A percentile compares a stretch with the other conserved stretches of the same genome.
Evolutionary conservation across 345 rosid species (phyloP).

Genomic region (Eutrema heterophyllum): DNA sequence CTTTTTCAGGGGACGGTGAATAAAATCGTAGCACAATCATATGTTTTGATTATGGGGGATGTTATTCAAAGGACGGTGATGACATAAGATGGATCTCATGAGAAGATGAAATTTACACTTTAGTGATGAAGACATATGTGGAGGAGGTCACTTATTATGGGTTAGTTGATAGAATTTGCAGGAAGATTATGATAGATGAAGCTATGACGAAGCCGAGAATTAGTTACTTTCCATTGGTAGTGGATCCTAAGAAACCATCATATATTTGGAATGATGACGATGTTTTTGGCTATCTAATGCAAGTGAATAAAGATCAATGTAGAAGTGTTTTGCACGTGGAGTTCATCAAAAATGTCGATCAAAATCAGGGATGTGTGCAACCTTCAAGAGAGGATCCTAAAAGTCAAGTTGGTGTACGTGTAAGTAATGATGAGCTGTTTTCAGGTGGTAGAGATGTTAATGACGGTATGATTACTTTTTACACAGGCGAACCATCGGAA

Average conservation of each 20-base stretch:
- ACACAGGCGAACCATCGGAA: too few relatives aligned
- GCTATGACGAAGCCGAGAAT: not conserved
- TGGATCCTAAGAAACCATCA: not conserved
- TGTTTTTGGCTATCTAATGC: not conserved
- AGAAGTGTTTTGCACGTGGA: too few relatives aligned
- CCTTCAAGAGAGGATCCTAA: too few relatives aligned
- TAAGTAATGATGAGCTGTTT: too few relatives aligned
- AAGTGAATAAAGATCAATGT: not conserved
- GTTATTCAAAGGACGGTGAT: not conserved
- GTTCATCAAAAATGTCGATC: too few relatives aligned
- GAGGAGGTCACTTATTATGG: not conserved
- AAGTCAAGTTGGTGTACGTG: too few relatives aligned
- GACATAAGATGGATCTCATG: not conserved
- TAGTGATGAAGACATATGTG: not conserved
- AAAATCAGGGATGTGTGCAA: too few relatives aligned
- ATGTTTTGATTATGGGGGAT: not conserved
- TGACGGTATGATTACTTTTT: too few relatives aligned
- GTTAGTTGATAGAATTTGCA: not conserved
- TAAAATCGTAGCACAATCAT: not conserved
- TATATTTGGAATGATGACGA: not conserved
- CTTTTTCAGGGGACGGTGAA: not conserved
- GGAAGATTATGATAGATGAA: not conserved
- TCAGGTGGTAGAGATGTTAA: too few relatives aligned
- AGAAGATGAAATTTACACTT: not conserved
- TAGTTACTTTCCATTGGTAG: not conserved